A percentile compares a stretch with the other conserved stretches of the same genome.
Evolutionary conservation across 2,329 filamentous ascomycete species (phyloP).

Genomic region (Calonectria montana): DNA sequence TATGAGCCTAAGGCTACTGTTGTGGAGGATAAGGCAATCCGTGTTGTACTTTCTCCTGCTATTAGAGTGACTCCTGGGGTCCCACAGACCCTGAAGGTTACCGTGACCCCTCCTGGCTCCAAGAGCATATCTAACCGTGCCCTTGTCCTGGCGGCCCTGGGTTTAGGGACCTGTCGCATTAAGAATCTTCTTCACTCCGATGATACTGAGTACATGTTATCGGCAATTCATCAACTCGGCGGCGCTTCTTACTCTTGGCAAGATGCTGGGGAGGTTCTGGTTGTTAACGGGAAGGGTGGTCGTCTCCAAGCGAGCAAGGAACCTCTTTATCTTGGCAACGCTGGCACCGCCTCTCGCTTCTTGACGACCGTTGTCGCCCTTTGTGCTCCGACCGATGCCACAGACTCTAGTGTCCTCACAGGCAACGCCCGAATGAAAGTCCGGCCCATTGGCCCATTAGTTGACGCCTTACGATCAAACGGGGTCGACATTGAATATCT

Average conservation of each 20-base stretch:
- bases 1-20: slow-evolving; percentile 89
- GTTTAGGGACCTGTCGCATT: slow-evolving; percentile 85
- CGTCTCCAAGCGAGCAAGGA: slow-evolving; percentile 79
- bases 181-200: slow-evolving; percentile 96
- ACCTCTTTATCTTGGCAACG: slow-evolving; percentile 93
- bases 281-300: slow-evolving; percentile 92
- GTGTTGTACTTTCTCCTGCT: slow-evolving; percentile 83
- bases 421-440: slow-evolving; percentile 98
- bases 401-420: slow-evolving; percentile 80
- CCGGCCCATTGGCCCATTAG: slow-evolving; percentile 90
- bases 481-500: slow-evolving; percentile 90
- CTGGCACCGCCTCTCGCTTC: slow-evolving; percentile 95
- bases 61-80: slow-evolving; percentile 80
- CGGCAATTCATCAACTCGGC: slow-evolving; percentile 85
- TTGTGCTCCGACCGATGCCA: slow-evolving; percentile 73
- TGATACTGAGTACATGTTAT: slow-evolving; percentile 97
- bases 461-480: slow-evolving; percentile 88
- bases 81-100: slow-evolving; percentile 71
- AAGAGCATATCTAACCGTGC: slow-evolving; percentile 98
- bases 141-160: slow-evolving; percentile 91
- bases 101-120: slow-evolving; percentile 90
- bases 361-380: slow-evolving; percentile 91
- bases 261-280: slow-evolving; percentile 89
- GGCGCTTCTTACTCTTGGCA: slow-evolving; percentile 95
- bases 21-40: slow-evolving; percentile 87